Conservation (phyloP, 148 eudicot species). For the Persicaria maculosa region DNA sequence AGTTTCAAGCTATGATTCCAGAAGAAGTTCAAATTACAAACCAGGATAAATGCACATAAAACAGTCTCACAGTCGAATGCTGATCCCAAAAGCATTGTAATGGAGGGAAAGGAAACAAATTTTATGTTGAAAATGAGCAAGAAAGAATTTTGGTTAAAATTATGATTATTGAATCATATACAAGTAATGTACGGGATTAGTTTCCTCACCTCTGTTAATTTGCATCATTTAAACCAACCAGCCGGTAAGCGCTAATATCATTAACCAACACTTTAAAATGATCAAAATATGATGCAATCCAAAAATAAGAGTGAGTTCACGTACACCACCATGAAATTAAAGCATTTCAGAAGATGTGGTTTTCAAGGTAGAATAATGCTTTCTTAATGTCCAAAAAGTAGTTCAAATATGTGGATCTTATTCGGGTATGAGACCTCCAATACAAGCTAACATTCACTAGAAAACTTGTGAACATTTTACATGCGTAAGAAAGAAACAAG, state of each 20-base stretch:
- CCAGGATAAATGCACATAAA: neutral
- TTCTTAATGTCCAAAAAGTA: neutral
- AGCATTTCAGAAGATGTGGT: neutral
- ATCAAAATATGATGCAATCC: neutral
- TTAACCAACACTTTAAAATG: neutral
- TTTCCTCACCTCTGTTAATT: too few relatives aligned
- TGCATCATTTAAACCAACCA: too few relatives aligned
- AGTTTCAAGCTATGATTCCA: neutral
- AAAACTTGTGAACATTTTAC: neutral
- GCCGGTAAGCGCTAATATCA: neutral
- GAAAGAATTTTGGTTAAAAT: too few relatives aligned
- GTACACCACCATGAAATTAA: neutral
- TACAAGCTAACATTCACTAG: neutral
- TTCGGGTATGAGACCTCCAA: neutral
- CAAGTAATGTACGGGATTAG: too few relatives aligned
- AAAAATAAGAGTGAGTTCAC: neutral
- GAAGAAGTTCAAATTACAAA: neutral
- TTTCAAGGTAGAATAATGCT: neutral
- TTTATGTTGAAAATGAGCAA: too few relatives aligned
- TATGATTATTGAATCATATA: too few relatives aligned
- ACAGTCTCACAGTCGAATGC: neutral
- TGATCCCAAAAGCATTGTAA: neutral
- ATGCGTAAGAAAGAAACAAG: neutral
- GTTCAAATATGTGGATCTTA: neutral
- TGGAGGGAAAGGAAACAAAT: too few relatives aligned